Percentiles rank a stretch among this genome's conserved stretches.
These are phyloP conservation scores for Cordyceps fumosorosea DNA, from an alignment of 2,329 filamentous ascomycete species.

Conservation along the genomic window DNA sequence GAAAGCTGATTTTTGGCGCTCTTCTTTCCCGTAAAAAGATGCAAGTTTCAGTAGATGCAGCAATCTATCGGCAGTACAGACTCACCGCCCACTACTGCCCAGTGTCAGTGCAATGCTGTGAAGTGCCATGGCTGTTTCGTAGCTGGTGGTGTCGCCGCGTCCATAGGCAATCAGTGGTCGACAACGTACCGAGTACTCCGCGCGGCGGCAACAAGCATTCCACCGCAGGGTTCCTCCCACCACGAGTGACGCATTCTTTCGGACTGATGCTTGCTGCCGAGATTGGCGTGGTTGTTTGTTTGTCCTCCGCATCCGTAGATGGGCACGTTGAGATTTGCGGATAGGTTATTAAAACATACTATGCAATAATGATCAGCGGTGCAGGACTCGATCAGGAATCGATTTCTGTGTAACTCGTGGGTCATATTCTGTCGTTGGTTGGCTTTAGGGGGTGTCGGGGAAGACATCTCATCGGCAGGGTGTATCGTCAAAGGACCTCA, in stretches of 20 bases:
- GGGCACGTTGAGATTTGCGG: not conserved
- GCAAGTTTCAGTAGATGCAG: not conserved
- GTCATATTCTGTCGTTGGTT: not conserved
- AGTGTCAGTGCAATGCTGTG: not conserved
- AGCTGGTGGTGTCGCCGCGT: too few relatives aligned
- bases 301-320: too few relatives aligned
- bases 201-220: not conserved
- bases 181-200: not conserved
- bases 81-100: too few relatives aligned
- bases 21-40: not conserved
- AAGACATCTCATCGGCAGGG: too few relatives aligned
- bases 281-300: too few relatives aligned
- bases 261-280: too few relatives aligned
- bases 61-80: not conserved
- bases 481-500: not conserved
- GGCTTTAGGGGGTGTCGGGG: not conserved
- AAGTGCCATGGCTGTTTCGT: not conserved
- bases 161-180: not conserved
- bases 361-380: not conserved
- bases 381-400: not conserved
- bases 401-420: not conserved
- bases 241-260: too few relatives aligned
- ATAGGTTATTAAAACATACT: not conserved
- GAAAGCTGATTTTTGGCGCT: not conserved
- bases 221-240: too few relatives aligned